Evolutionary conservation across 2,329 filamentous ascomycete species (phyloP).

Genomic region (Botrytis aclada): DNA sequence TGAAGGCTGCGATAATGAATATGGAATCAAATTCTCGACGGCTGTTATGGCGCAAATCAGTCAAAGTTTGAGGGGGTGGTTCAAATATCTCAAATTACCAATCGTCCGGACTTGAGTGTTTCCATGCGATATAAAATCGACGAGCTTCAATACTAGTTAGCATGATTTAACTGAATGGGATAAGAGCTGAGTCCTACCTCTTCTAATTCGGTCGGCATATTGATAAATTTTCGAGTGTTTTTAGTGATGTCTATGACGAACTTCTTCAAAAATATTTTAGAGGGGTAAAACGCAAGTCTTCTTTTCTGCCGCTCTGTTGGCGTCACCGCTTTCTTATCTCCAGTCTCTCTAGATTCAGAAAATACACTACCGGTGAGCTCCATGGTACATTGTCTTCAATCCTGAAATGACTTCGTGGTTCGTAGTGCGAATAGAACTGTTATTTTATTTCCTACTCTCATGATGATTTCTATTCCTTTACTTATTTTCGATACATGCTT

Average conservation of each 20-base stretch:
- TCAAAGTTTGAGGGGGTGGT: constrained; percentile 7
- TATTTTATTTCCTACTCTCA: neutral
- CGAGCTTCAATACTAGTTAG: constrained; percentile 56
- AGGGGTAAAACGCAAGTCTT: constrained; percentile 10
- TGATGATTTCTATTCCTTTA: neutral
- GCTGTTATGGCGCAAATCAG: constrained; percentile 48
- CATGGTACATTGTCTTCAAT: neutral
- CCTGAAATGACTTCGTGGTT: neutral
- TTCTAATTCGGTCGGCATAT: constrained; percentile 73
- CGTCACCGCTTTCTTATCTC: constrained; percentile 4
- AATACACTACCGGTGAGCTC: neutral
- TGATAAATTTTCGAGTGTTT: constrained; percentile 16
- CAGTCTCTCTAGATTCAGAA: neutral
- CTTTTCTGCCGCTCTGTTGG: constrained; percentile 5
- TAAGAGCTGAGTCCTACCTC: constrained; percentile 51
- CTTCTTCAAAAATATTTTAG: constrained; percentile 16
- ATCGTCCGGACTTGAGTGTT: constrained; percentile 87
- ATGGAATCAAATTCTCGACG: constrained; percentile 82
- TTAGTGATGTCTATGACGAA: neutral
- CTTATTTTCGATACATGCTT: neutral
- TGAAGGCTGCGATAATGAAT: constrained; percentile 65
- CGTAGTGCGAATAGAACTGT: neutral
- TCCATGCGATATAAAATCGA: constrained; percentile 88
- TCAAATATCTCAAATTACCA: constrained; percentile 46
- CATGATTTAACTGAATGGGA: neutral